Base-by-base conservation (phyloP, 768 basidiomycete genomes). In the Crucibulum laeve region DNA sequence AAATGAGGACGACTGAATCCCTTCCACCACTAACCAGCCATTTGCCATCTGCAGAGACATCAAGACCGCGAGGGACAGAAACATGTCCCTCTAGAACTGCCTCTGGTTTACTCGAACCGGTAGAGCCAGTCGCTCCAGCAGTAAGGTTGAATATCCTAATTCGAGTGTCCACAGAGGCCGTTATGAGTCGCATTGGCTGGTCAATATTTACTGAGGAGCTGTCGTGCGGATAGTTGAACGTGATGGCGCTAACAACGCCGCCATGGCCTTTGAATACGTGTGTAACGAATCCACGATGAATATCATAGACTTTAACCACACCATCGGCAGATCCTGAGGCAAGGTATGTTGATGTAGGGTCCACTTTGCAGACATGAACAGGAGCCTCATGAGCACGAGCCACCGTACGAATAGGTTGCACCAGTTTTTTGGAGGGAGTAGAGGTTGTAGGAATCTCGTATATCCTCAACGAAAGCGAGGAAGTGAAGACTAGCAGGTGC, bases 251-350 rank as follows among this genome's bases (percentile, higher is more conserved):
- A 59, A 99, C 85, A 47, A 96, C 90, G n/a, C 96, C 96, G 4
- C 94, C 96, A 58, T 98, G 96, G 2, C 94, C 95, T 56, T 87
- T 88, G 74, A 95, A 92, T 10, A 93, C 76, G 61, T 99, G 96
- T 0, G 96, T 99, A 24, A 89, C 80, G 59, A 84, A 93, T 25
- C 92, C 94, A 19, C 83, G 83, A 3, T 73, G 64, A 36, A 93
- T 82, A 60, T 96, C 86, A 93, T 93, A 98, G 7, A 99, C 91
- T 69, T 97, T 98, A 35, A 97, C 96, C 24, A 90, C 77, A 18
- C 96, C 95, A 51, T 99, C 96, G 5, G 95, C 91, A 8, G 95
- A 88, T 1, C 96, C 96, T 14, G 94, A 95, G 5, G 96, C 96
- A 50, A 97, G 76, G 51, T 95, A 87, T 1, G 87, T 84, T 1